Conservation (phyloP, 2,329 filamentous ascomycete genomes). For the Monosporascus sp. region DNA sequence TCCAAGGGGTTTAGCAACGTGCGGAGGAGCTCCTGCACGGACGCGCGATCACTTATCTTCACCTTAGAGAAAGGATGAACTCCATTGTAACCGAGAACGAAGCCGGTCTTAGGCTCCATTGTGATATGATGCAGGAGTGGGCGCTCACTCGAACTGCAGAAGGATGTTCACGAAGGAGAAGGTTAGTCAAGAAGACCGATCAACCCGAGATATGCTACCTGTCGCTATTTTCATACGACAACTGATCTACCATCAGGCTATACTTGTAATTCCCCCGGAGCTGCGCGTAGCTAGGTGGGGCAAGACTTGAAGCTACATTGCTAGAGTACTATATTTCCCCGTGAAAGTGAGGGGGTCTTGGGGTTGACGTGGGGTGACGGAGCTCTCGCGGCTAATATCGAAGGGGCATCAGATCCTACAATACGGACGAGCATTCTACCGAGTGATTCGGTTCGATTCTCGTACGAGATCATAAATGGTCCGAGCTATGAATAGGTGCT, state of each 20-base stretch:
- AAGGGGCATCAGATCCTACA: constrained; percentile 16
- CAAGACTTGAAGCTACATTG: background rate
- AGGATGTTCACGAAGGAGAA: constrained; percentile 1
- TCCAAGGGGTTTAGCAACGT: constrained; percentile 65
- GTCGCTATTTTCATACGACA: background rate
- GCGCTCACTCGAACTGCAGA: background rate
- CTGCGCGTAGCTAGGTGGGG: background rate
- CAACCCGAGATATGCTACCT: background rate
- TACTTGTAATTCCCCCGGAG: background rate
- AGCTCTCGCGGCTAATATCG: constrained; percentile 25
- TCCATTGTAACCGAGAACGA: constrained; percentile 45
- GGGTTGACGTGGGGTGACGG: constrained; percentile 13
- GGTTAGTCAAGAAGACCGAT: background rate
- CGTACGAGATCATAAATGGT: background rate
- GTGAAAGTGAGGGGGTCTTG: constrained; percentile 19
- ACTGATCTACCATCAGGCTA: background rate
- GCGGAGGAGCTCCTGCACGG: constrained; percentile 55
- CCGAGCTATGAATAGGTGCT: background rate
- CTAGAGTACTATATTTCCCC: too few relatives aligned
- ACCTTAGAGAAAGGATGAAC: constrained; percentile 52
- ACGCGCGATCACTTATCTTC: constrained; percentile 43
- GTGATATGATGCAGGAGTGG: constrained; percentile 1
- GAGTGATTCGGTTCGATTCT: background rate
- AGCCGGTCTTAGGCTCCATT: constrained; percentile 25
- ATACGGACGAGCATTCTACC: background rate